These are phyloP conservation scores for Phytophthora brassicae DNA, from an alignment of 352 stramenopile genomes.

Conservation along the genomic window DNA sequence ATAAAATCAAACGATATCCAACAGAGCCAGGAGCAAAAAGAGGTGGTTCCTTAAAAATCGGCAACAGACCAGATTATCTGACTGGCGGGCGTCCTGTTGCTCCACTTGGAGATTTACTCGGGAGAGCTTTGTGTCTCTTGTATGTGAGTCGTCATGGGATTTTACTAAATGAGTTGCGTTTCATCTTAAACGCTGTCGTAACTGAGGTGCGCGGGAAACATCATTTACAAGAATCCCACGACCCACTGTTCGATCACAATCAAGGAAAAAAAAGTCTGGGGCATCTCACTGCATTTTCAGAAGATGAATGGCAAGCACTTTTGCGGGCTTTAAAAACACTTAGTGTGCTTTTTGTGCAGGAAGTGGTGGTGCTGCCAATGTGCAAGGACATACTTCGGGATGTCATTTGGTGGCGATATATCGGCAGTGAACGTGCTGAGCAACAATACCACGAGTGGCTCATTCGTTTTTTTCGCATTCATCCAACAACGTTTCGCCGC, in stretches of 20 bases:
- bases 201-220: slow-evolving; percentile 37
- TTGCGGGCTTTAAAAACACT: slow-evolving; percentile 69
- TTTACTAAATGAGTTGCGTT: slow-evolving; percentile 84
- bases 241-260: slow-evolving; percentile 12
- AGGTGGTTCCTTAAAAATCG: slow-evolving; percentile 15
- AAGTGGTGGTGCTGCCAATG: slow-evolving; percentile 86
- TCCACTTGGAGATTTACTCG: slow-evolving; percentile 70
- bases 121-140: slow-evolving; percentile 79
- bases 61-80: slow-evolving; percentile 52
- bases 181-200: slow-evolving; percentile 67
- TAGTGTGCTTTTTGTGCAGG: slow-evolving; percentile 79
- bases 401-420: slow-evolving; percentile 87
- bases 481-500: slow-evolving; percentile 76
- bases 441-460: slow-evolving; percentile 82
- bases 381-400: slow-evolving; percentile 89
- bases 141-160: slow-evolving; percentile 91
- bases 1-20: slow-evolving; percentile 27
- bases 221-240: slow-evolving; percentile 21
- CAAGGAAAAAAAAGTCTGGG: slow-evolving; percentile 25
- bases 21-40: slow-evolving; percentile 16
- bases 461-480: slow-evolving; percentile 82
- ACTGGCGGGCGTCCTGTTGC: slow-evolving; percentile 53
- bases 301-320: slow-evolving; percentile 71
- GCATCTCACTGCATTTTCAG: slow-evolving; percentile 52
- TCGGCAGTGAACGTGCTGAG: slow-evolving; percentile 69